Conservation (phyloP, 163 green algal species). For the Volvox carteri region DNA sequence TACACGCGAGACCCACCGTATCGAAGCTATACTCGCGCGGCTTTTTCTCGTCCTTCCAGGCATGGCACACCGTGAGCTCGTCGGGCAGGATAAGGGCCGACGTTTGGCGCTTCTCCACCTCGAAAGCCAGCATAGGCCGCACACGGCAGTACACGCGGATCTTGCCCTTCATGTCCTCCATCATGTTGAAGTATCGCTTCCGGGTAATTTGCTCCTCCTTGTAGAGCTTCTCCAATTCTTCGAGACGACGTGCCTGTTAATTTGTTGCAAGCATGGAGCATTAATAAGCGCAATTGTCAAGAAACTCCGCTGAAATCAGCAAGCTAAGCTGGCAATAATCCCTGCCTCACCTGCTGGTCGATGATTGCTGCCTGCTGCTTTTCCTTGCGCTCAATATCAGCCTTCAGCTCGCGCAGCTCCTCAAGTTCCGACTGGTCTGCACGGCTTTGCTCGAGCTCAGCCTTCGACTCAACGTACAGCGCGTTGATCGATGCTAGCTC, state of each 20-base stretch:
- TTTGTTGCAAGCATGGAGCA: no score
- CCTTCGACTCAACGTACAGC: constrained; percentile 82
- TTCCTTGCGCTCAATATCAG: constrained; percentile 91
- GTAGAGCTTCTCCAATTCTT: constrained; percentile 77
- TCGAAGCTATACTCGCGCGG: constrained; percentile 94
- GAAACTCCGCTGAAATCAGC: no score
- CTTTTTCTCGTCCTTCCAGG: constrained; percentile 95
- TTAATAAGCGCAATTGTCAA: no score
- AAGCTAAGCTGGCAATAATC: no score
- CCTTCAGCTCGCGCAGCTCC: constrained; percentile 93
- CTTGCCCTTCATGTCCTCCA: constrained; percentile 95
- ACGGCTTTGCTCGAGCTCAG: constrained; percentile 67
- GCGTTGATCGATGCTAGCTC: constrained; percentile 85
- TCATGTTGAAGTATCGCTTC: constrained; percentile 89
- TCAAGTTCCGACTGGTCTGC: constrained; percentile 82
- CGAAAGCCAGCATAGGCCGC: constrained; percentile 91
- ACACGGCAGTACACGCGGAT: constrained; percentile 95
- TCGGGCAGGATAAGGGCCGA: constrained; percentile 78
- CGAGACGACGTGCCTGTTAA: constrained; percentile 71
- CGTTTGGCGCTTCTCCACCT: constrained; percentile 73
- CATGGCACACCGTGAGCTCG: constrained; percentile 91
- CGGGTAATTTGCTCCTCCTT: constrained; percentile 72
- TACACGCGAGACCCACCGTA: constrained; percentile 78
- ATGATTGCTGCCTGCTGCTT: constrained; percentile 90
- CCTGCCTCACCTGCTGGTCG: constrained; percentile 78